Conservation (phyloP, 2,329 filamentous ascomycete species). For the Coniella vitis region DNA sequence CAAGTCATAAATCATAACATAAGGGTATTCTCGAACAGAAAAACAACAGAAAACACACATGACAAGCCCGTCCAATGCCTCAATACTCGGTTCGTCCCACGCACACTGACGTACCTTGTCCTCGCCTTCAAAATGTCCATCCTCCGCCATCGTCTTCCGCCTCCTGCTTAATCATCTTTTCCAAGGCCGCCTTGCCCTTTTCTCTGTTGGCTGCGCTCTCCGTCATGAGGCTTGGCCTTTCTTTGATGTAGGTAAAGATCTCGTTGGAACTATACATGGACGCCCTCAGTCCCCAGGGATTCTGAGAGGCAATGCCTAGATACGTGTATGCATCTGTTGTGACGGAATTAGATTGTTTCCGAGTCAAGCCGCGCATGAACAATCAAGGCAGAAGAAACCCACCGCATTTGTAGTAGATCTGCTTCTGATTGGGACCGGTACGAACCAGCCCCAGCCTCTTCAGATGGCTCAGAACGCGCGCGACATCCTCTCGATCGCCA, state of each 20-base stretch:
- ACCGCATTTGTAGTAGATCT: slow-evolving; percentile 76
- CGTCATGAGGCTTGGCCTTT: slow-evolving; percentile 3
- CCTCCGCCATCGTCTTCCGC: neutral
- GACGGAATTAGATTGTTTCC: too few species aligned
- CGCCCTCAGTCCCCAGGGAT: slow-evolving; percentile 55
- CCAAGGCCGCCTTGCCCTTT: neutral
- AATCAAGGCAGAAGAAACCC: slow-evolving; percentile 25
- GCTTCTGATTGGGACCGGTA: slow-evolving; percentile 26
- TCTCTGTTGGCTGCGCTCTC: neutral
- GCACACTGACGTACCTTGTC: neutral
- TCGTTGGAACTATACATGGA: slow-evolving; percentile 47
- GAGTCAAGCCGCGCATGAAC: too few species aligned
- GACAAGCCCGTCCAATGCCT: neutral
- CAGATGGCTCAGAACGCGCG: slow-evolving; percentile 57
- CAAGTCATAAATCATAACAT: too few species aligned
- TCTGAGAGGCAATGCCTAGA: slow-evolving; percentile 53
- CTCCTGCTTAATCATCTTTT: slow-evolving; percentile 1
- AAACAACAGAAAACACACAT: neutral
- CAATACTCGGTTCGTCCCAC: too few species aligned
- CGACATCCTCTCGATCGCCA: slow-evolving; percentile 59
- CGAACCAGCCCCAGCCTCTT: slow-evolving; percentile 55
- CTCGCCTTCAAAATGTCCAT: neutral
- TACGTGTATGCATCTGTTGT: slow-evolving; percentile 59
- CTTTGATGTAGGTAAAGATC: slow-evolving; percentile 24
- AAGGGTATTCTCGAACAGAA: too few species aligned